phyloP scores from a whole-genome alignment of 106 monocot genomes.

The Agapanthus africanus region DNA sequence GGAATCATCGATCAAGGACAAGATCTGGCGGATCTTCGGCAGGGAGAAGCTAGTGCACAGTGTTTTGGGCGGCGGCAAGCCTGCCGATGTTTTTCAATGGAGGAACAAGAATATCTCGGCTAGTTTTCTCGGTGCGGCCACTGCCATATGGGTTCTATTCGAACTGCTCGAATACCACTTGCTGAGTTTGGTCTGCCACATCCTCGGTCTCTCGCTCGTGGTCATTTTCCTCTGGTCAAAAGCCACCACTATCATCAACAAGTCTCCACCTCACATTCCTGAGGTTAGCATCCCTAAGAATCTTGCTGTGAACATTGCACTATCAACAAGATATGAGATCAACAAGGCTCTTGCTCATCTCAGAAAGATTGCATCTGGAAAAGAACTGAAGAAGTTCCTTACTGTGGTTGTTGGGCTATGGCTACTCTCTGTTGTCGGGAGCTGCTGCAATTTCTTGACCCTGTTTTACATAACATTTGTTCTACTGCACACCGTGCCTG shows the following conservation, averaged over 20 bases:
- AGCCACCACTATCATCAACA: conserved; percentile 64
- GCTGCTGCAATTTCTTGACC: conserved; percentile 72
- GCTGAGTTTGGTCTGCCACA: conserved; percentile 40
- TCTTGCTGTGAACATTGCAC: conserved; percentile 39
- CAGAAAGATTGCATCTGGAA: conserved; percentile 59
- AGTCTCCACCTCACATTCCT: conserved; percentile 61
- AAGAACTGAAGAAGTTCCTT: conserved; percentile 69
- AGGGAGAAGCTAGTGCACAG: conserved; percentile 49
- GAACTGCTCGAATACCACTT: conserved; percentile 65
- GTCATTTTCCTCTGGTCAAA: conserved; percentile 73
- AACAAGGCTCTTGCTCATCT: conserved; percentile 39
- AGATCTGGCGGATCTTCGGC: conserved; percentile 44
- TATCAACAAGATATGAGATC: conserved; percentile 45
- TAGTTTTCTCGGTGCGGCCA: conserved; percentile 35
- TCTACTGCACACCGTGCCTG: no score
- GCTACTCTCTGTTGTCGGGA: conserved; percentile 64
- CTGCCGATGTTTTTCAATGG: conserved; percentile 70
- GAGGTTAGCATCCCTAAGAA: conserved; percentile 68
- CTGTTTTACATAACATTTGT: conserved; percentile 44
- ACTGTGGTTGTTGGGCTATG: conserved; percentile 68
- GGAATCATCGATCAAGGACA: conserved; percentile 10
- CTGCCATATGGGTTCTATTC: conserved; percentile 53
- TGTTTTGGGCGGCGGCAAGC: conserved; percentile 49
- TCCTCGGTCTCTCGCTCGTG: conserved; percentile 38
- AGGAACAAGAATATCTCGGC: conserved; percentile 66